Percentiles rank a stretch among this genome's conserved stretches.
These are phyloP conservation scores for Hortiboletus flavorubellus DNA, from an alignment of 768 basidiomycete genomes.

Conservation along the genomic window DNA sequence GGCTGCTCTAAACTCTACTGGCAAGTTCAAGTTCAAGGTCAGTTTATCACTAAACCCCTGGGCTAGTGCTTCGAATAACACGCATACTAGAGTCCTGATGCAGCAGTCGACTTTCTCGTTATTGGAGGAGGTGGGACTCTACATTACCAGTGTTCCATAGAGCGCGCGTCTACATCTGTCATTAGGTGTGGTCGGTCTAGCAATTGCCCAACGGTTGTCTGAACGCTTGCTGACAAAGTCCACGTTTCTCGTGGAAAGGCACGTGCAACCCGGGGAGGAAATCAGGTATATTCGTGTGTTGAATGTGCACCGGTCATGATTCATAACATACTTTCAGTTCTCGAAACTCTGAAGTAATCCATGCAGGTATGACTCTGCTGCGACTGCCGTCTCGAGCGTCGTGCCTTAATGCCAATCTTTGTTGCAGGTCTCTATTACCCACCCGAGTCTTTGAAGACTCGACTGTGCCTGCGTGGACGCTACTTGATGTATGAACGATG, in stretches of 20 bases:
- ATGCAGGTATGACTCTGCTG: conserved; percentile 55
- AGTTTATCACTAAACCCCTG: neutral
- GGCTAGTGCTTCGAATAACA: neutral
- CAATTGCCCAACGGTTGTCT: conserved; percentile 74
- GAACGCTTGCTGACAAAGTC: conserved; percentile 62
- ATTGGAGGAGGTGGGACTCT: conserved; percentile 71
- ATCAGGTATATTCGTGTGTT: conserved; percentile 53
- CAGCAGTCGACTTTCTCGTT: conserved; percentile 76
- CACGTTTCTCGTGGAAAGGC: conserved; percentile 80
- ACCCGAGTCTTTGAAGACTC: conserved; percentile 76
- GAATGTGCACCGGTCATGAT: neutral
- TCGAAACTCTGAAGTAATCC: conserved; percentile 93
- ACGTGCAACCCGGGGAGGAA: conserved; percentile 74
- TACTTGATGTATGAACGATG: conserved; percentile 81
- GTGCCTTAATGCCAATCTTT: neutral
- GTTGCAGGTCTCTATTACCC: conserved; percentile 80
- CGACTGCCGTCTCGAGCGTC: neutral
- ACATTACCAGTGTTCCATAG: neutral
- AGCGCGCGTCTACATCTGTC: neutral
- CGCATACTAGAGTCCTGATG: conserved; percentile 54
- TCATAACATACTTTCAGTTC: conserved; percentile 47
- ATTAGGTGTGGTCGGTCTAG: conserved; percentile 81
- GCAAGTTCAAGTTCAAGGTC: conserved; percentile 62
- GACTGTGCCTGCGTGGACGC: conserved; percentile 82
- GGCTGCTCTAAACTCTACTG: conserved; percentile 59